phyloP scores from a whole-genome alignment of 2,329 filamentous ascomycete species.

The Onygenales sp. region DNA sequence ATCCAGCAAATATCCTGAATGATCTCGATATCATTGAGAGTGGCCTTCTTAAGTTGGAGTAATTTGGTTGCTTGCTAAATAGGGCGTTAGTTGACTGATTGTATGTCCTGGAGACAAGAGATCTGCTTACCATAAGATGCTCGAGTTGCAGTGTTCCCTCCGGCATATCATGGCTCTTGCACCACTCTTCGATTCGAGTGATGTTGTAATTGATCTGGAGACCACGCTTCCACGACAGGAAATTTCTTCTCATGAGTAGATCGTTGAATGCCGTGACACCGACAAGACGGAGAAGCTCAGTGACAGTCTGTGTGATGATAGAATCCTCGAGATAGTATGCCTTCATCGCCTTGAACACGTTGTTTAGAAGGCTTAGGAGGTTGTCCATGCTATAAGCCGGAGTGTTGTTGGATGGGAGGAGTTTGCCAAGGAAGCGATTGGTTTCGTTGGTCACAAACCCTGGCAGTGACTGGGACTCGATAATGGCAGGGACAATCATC shows the following conservation, averaged over 20 bases:
- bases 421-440: conserved; percentile 95
- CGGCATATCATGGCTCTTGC: conserved; percentile 99
- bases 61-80: conserved; percentile 89
- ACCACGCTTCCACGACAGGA: conserved; percentile 98
- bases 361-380: conserved; percentile 87
- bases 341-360: conserved; percentile 97
- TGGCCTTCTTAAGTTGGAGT: conserved; percentile 96
- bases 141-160: conserved; percentile 95
- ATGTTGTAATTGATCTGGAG: conserved; percentile 99
- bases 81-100: conserved; percentile 9
- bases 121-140: conserved; percentile 73
- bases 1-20: conserved; percentile 99
- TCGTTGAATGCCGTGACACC: conserved; percentile 99
- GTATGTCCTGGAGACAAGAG: background rate
- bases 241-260: conserved; percentile 92
- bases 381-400: conserved; percentile 99
- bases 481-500: conserved; percentile 99
- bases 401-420: conserved; percentile 77
- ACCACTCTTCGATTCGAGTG: conserved; percentile 98
- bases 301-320: conserved; percentile 92
- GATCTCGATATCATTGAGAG: conserved; percentile 97
- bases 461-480: conserved; percentile 94
- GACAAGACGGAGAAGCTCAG: conserved; percentile 82
- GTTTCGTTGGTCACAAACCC: conserved; percentile 98
- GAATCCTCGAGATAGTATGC: conserved; percentile 94